Percentiles rank a stretch among this genome's conserved stretches.
These are phyloP conservation scores for Dichomitus squalens DNA, from an alignment of 1,284 basidiomycete genomes.

Conservation along the genomic window DNA sequence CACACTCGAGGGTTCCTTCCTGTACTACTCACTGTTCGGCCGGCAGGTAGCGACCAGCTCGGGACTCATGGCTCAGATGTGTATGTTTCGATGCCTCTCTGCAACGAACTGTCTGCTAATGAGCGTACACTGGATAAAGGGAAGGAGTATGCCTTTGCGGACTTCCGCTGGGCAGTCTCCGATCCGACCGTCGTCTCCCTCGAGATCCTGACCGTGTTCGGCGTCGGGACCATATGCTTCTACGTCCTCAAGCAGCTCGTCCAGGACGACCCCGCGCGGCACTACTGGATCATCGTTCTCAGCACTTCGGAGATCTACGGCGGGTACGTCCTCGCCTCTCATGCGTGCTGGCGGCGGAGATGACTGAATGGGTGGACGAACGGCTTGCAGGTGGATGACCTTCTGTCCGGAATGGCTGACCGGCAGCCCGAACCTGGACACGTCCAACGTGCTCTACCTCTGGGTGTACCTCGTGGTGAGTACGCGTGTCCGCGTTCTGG, in stretches of 20 bases:
- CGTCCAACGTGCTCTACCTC: constrained; percentile 57
- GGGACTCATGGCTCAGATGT: constrained; percentile 75
- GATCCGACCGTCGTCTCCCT: constrained; percentile 80
- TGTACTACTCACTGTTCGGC: constrained; percentile 75
- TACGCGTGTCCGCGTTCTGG: not conserved
- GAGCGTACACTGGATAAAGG: constrained; percentile 33
- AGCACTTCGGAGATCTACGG: constrained; percentile 79
- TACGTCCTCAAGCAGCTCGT: constrained; percentile 69
- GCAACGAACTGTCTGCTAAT: not conserved
- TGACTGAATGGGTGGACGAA: constrained; percentile 1
- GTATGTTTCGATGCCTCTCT: constrained; percentile 38
- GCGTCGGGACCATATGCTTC: constrained; percentile 70
- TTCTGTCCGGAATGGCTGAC: constrained; percentile 85
- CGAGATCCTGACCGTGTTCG: constrained; percentile 80
- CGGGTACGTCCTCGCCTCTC: constrained; percentile 47
- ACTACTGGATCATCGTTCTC: constrained; percentile 81
- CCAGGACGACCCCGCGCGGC: constrained; percentile 63
- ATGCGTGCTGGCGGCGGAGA: not conserved
- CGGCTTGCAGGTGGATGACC: constrained; percentile 71
- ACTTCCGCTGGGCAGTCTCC: constrained; percentile 76
- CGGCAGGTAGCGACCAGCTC: constrained; percentile 68
- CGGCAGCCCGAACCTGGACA: constrained; percentile 71
- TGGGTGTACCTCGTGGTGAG: constrained; percentile 50
- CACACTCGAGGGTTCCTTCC: constrained; percentile 76
- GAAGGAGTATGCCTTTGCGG: constrained; percentile 75